Evolutionary conservation across 495 filamentous ascomycete species (phyloP).

Genomic region (Cladorrhinum samala): DNA sequence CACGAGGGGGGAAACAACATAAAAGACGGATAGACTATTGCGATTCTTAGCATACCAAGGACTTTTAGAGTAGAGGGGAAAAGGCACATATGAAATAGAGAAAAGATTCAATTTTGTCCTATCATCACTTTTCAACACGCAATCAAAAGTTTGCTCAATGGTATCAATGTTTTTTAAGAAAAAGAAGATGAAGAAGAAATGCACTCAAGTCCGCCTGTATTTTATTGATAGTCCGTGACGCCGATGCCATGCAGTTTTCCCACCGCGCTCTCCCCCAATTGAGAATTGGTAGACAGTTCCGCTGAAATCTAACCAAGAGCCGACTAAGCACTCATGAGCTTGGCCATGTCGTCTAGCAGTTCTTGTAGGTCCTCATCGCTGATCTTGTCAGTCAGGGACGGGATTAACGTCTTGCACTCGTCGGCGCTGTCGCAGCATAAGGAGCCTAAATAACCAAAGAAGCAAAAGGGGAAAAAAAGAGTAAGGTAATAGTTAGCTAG

Average conservation of each 20-base stretch:
- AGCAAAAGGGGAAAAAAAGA: no score
- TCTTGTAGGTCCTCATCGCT: constrained; percentile 79
- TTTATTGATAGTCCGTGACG: no score
- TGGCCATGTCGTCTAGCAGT: constrained; percentile 81
- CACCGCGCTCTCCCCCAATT: no score
- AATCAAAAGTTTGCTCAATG: no score
- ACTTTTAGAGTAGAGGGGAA: background rate
- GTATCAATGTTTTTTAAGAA: no score
- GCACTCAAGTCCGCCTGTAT: no score
- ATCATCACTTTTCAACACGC: no score
- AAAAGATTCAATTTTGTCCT: background rate
- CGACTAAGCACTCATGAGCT: constrained; percentile 46
- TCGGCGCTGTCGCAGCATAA: constrained; percentile 87
- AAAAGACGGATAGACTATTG: background rate
- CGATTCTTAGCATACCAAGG: background rate
- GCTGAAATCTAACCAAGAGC: no score
- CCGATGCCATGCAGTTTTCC: no score
- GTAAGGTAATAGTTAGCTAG: constrained; percentile 8
- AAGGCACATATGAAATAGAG: background rate
- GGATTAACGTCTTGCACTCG: constrained; percentile 94
- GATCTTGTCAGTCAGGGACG: constrained; percentile 83
- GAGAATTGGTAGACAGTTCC: no score
- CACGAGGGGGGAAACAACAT: background rate
- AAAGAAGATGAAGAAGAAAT: no score
- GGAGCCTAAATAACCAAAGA: constrained; percentile 52